These are phyloP conservation scores for Tephrocybe sp. DNA, from an alignment of 768 basidiomycete species.

Conservation along the genomic window DNA sequence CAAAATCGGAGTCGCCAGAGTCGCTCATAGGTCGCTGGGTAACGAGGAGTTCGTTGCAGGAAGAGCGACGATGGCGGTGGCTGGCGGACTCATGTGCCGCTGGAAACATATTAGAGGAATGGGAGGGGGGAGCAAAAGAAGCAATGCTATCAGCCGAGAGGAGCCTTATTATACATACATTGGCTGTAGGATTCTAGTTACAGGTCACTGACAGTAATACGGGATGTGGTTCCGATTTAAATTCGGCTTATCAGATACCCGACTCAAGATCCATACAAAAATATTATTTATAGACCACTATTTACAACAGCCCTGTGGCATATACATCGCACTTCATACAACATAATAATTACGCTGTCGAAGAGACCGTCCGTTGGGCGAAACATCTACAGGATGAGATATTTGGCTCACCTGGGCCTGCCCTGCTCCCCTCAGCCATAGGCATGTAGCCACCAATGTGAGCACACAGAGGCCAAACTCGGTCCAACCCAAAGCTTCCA, in stretches of 20 bases:
- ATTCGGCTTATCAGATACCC: conserved; percentile 10
- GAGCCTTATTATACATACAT: conserved; percentile 1
- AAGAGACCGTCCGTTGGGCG: neutral
- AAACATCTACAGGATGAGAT: conserved; percentile 9
- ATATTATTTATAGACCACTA: neutral
- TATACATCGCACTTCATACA: conserved; percentile 2
- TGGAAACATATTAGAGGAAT: neutral
- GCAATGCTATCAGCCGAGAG: neutral
- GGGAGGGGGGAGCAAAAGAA: neutral
- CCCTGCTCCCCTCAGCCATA: conserved; percentile 32
- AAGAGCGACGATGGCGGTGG: conserved; percentile 24
- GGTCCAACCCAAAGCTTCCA: conserved; percentile 76
- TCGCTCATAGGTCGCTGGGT: conserved; percentile 8
- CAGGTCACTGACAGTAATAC: neutral
- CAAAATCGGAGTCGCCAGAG: conserved; percentile 20
- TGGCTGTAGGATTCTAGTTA: neutral
- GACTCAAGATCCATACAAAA: neutral
- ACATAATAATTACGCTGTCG: conserved; percentile 8
- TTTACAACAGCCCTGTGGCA: neutral
- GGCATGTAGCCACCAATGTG: conserved; percentile 54
- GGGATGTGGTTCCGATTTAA: neutral
- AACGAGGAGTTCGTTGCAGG: conserved; percentile 28
- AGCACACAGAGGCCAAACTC: conserved; percentile 64
- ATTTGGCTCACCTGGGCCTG: conserved; percentile 25
- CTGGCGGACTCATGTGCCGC: neutral